These are phyloP conservation scores for Trypanosomatidae sp. DNA, from an alignment of 208 protist species.

Conservation along the genomic window DNA sequence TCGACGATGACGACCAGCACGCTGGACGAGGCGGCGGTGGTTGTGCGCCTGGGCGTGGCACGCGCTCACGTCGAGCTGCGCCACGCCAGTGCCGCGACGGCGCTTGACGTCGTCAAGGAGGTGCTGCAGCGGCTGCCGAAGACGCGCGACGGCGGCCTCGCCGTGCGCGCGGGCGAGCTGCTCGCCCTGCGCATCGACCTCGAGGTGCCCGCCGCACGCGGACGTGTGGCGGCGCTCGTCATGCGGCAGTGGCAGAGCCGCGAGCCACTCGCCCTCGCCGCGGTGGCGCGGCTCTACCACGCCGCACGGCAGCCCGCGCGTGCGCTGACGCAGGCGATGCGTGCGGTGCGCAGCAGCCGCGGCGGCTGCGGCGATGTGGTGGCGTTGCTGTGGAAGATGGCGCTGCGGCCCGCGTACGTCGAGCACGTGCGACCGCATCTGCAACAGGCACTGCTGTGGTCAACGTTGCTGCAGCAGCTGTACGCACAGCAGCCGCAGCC, in stretches of 20 bases:
- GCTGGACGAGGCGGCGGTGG: background rate
- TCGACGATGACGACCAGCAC: background rate
- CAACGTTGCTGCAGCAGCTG: too few species aligned
- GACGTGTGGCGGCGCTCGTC: constrained; percentile 41
- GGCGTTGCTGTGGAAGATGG: constrained; percentile 55
- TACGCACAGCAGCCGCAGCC: too few species aligned
- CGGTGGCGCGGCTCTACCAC: constrained; percentile 66
- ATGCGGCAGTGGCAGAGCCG: constrained; percentile 51
- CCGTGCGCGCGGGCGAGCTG: constrained; percentile 35
- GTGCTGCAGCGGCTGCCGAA: constrained; percentile 51
- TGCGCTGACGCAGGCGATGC: constrained; percentile 47
- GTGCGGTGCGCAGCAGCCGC: constrained; percentile 26
- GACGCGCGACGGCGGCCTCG: constrained; percentile 33
- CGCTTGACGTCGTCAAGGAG: constrained; percentile 50
- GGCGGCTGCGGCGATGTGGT: constrained; percentile 39
- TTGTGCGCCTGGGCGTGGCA: constrained; percentile 20
- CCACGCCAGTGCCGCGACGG: constrained; percentile 18
- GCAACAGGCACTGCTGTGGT: too few species aligned
- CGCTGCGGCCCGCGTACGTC: constrained; percentile 12
- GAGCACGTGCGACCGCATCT: constrained; percentile 1
- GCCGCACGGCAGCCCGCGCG: constrained; percentile 25
- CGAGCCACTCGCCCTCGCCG: constrained; percentile 50
- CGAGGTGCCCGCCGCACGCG: constrained; percentile 29
- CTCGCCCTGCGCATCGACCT: constrained; percentile 48
- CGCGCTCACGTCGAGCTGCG: constrained; percentile 16